Conservation (phyloP, 371 early-diverging fungal species). For the Syncephalastrum racemosum region DNA sequence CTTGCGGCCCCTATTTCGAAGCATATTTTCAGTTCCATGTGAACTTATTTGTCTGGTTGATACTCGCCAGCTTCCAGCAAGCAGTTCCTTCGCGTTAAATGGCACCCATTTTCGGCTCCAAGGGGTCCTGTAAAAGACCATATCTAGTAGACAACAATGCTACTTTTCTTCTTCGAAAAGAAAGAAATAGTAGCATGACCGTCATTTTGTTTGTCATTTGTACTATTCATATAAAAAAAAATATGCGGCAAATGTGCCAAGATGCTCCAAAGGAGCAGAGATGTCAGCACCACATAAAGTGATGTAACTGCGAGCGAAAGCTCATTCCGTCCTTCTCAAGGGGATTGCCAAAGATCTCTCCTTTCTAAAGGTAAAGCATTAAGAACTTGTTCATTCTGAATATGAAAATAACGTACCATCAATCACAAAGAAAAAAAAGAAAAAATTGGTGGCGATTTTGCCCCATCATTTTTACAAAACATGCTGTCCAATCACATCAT, state of each 20-base stretch:
- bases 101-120: too few species aligned
- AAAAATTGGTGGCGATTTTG: too few species aligned
- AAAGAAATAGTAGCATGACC: neutral
- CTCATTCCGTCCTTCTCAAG: slow-evolving; percentile 57
- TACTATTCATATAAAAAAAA: slow-evolving; percentile 8
- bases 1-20: too few species aligned
- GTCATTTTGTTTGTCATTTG: neutral
- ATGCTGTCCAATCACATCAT: too few species aligned
- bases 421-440: slow-evolving; percentile 24
- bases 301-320: slow-evolving; percentile 27
- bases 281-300: slow-evolving; percentile 12
- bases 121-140: too few species aligned
- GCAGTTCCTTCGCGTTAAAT: too few species aligned
- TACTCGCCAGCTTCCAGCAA: too few species aligned
- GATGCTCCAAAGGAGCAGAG: slow-evolving; percentile 13
- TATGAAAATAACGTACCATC: slow-evolving; percentile 19
- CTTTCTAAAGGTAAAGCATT: slow-evolving; percentile 27
- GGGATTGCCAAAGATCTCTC: slow-evolving; percentile 59
- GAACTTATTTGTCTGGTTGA: too few species aligned
- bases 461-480: too few species aligned
- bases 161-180: neutral
- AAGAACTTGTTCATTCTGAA: neutral
- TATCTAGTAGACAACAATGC: too few species aligned
- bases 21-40: too few species aligned
- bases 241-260: slow-evolving; percentile 16